A percentile compares a stretch with the other conserved stretches of the same genome.
Evolutionary conservation across 768 basidiomycete species (phyloP).

Genomic region (Lactarius psammicola): DNA sequence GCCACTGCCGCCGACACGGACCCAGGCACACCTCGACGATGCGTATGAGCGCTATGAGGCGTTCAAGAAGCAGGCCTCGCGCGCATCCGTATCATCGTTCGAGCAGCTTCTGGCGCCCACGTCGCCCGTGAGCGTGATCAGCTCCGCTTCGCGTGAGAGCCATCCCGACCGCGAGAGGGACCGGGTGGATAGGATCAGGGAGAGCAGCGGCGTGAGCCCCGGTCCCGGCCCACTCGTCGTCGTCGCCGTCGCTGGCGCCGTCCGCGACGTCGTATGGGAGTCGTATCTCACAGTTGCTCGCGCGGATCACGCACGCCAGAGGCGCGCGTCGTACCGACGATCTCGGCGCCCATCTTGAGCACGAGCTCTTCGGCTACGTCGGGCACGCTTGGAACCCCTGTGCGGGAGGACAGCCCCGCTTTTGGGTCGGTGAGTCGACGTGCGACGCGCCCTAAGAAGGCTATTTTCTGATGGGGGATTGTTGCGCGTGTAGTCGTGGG

Average conservation of each 20-base stretch:
- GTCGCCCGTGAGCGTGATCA: conserved; percentile 15
- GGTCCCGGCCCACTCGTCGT: background rate
- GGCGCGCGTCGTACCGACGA: conserved; percentile 46
- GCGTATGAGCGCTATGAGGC: conserved; percentile 88
- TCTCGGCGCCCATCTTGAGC: conserved; percentile 65
- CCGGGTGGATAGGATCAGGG: conserved; percentile 37
- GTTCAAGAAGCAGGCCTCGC: conserved; percentile 57
- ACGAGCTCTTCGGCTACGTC: conserved; percentile 43
- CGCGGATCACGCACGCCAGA: conserved; percentile 61
- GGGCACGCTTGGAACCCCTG: conserved; percentile 30
- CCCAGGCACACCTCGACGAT: conserved; percentile 58
- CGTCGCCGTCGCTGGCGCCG: background rate
- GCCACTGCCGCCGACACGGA: conserved; percentile 16
- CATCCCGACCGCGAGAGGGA: conserved; percentile 34
- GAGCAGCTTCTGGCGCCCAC: conserved; percentile 37
- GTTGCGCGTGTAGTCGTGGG: conserved; percentile 69
- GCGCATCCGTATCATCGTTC: conserved; percentile 64
- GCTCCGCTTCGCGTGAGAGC: conserved; percentile 26
- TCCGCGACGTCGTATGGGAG: conserved; percentile 15
- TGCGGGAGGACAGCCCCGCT: conserved; percentile 52
- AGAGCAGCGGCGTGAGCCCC: background rate
- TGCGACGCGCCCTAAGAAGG: no score
- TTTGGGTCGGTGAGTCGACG: conserved; percentile 59
- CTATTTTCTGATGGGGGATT: background rate
- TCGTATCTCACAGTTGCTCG: conserved; percentile 52